phyloP scores from a whole-genome alignment of 2,329 filamentous ascomycete genomes.

The Epichloe typhina region DNA sequence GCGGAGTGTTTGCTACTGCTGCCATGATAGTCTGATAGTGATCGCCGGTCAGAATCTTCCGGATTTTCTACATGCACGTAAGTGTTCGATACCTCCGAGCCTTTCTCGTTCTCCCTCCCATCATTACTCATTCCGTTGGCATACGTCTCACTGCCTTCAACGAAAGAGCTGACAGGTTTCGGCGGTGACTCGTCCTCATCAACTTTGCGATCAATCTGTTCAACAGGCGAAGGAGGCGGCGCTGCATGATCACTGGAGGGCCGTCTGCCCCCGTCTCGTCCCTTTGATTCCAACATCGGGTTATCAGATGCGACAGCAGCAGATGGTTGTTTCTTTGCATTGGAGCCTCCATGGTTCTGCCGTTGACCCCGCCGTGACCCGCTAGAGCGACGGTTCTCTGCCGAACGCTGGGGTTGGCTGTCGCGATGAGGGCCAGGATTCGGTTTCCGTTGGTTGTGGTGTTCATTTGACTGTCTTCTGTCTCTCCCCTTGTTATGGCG shows the following conservation, averaged over 20 bases:
- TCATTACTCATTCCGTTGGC: background rate
- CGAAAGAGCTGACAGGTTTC: background rate
- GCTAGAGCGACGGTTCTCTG: conserved; percentile 2
- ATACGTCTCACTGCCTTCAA: background rate
- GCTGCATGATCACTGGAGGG: background rate
- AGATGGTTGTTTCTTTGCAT: background rate
- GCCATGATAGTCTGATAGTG: conserved; percentile 1
- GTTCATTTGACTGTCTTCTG: conserved; percentile 9
- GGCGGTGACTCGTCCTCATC: background rate
- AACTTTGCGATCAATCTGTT: background rate
- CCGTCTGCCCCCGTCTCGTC: background rate
- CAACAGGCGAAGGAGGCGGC: background rate
- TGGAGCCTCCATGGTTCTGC: conserved; percentile 1
- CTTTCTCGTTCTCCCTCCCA: background rate
- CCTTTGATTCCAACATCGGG: background rate
- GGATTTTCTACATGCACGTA: background rate
- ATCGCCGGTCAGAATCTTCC: background rate
- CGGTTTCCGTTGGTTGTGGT: background rate
- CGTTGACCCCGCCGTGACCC: background rate
- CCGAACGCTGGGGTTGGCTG: background rate
- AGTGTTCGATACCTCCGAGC: background rate
- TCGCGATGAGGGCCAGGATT: background rate
- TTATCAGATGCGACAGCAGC: background rate
- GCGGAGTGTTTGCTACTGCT: background rate
- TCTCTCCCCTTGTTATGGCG: conserved; percentile 18